Evolutionary conservation across 306 rosid species (phyloP), one percentile per base, ranked within the genome.

Genomic region (Cucurbita pepo): DNA sequence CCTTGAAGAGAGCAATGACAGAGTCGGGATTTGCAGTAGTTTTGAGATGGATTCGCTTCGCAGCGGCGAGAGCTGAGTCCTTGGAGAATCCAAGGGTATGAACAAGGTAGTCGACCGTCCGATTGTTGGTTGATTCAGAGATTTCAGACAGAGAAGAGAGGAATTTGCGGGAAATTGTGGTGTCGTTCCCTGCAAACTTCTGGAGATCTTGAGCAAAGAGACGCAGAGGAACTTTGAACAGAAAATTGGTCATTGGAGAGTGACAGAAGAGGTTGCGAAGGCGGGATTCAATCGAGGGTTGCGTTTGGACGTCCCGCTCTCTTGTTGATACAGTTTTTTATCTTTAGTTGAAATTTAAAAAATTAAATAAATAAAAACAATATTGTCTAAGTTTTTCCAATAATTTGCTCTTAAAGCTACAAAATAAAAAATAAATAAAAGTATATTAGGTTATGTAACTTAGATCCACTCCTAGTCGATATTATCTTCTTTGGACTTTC

Each of bases 1-100:
- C 55, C n/a, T 54, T 19, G 30, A 78, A 56, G 40, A 78, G 74
- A 7, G 66, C 41, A 15, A 72, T n/a, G 21, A 72, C 81, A 22
- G 67, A 38, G 7, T 63, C 59, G 37, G 74, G 71, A 10, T 78
- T 43, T 8, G 25, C 22, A 11, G 22, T 64, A 10, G 59, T n/a
- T 25, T 43, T 53, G 25, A 67, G 54, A 13, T 18, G 45, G 77
- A 61, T 53, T 10, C 13, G 16, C 58, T 78, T 62, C 50, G 69
- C 72, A 6, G 37, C 66, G 37, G 36, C 50, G 56, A 41, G 67
- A 21, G 77, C 67, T 8, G 77, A 50, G 5, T 72, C 67, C 8
- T 72, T 18, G 36, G 77, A 53, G 77, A 72, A 43, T 13, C 74
- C 77, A n/a, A 72, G 38, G 30, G 52, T 61, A 52, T 34, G 58